phyloP scores from a whole-genome alignment of 768 basidiomycete genomes.

The Hortiboletus flavorubellus region DNA sequence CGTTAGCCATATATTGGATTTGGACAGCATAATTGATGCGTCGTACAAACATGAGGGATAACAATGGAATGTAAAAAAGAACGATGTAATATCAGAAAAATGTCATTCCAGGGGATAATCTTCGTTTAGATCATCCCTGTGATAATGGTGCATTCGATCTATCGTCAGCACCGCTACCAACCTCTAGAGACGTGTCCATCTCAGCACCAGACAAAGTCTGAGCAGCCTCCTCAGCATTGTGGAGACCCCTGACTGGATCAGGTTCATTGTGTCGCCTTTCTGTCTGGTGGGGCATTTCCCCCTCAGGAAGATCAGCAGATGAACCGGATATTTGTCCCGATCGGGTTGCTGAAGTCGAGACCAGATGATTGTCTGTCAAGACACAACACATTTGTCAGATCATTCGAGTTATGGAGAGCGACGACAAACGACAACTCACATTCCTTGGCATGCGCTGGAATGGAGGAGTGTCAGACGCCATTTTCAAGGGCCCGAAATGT shows the following conservation, averaged over 20 bases:
- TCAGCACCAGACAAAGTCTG: slow-evolving; percentile 1
- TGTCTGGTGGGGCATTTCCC: not conserved
- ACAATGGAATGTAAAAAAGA: not conserved
- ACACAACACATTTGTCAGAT: slow-evolving; percentile 4
- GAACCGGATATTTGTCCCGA: slow-evolving; percentile 1
- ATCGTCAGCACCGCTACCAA: not conserved
- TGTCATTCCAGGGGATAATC: not conserved
- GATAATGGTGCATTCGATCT: not conserved
- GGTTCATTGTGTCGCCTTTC: not conserved
- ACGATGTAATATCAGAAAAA: not conserved
- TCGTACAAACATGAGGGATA: not conserved
- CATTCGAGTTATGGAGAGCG: not conserved
- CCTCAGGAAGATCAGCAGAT: slow-evolving; percentile 2
- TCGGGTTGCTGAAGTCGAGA: slow-evolving; percentile 9
- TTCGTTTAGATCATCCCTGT: not conserved
- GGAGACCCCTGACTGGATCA: not conserved
- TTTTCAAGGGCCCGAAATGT: not conserved
- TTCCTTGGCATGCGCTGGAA: slow-evolving; percentile 67
- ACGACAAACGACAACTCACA: slow-evolving; percentile 44
- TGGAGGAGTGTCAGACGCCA: slow-evolving; percentile 9
- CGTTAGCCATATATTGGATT: slow-evolving; percentile 12
- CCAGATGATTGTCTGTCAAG: slow-evolving; percentile 40
- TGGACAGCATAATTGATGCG: slow-evolving; percentile 7
- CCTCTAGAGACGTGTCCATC: not conserved
- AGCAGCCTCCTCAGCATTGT: not conserved